These are phyloP conservation scores for Nitzschia putrida DNA, from an alignment of 108 stramenopile genomes.

Conservation along the genomic window DNA sequence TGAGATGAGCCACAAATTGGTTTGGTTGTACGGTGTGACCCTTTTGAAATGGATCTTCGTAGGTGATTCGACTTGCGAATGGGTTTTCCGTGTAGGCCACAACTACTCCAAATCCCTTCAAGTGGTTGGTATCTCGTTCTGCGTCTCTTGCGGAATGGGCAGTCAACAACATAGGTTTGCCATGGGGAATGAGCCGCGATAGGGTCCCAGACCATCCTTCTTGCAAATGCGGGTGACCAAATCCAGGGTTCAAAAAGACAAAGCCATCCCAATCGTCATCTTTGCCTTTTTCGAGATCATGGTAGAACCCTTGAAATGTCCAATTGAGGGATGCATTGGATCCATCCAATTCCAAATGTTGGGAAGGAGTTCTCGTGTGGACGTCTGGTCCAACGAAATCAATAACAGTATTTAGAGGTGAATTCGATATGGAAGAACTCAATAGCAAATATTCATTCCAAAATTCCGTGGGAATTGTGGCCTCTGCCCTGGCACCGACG, in stretches of 20 bases:
- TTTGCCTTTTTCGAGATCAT: constrained; percentile 18
- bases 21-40: constrained; percentile 65
- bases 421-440: neutral
- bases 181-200: constrained; percentile 31
- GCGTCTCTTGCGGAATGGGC: constrained; percentile 74
- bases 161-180: constrained; percentile 57
- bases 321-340: constrained; percentile 25
- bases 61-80: constrained; percentile 66
- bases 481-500: constrained; percentile 86
- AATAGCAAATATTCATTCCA: constrained; percentile 75
- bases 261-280: constrained; percentile 53
- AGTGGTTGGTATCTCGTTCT: constrained; percentile 45
- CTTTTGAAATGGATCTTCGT: constrained; percentile 73
- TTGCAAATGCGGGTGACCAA: constrained; percentile 78
- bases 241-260: constrained; percentile 85
- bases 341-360: neutral
- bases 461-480: constrained; percentile 73
- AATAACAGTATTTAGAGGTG: neutral
- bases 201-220: constrained; percentile 71
- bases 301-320: constrained; percentile 38
- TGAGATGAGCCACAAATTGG: constrained; percentile 36
- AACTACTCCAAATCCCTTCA: constrained; percentile 34
- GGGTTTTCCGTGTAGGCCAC: constrained; percentile 64
- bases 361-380: constrained; percentile 23
- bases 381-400: constrained; percentile 89